Evolutionary conservation across 2,329 filamentous ascomycete species (phyloP), one percentile per base, ranked within the genome.

Genomic region (Ramularia endophylla): DNA sequence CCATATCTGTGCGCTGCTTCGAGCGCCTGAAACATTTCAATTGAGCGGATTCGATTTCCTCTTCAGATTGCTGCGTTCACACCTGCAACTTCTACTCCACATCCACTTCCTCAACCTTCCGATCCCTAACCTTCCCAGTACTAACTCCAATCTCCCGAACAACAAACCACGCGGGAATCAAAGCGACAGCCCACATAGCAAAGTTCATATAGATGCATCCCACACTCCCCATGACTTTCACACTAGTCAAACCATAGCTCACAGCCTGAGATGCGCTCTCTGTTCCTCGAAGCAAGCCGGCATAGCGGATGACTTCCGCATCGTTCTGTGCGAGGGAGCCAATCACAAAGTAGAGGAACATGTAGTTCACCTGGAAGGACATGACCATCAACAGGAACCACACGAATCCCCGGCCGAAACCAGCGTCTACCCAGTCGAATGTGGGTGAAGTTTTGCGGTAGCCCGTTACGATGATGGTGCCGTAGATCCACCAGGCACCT

Each of bases 231-330:
- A 87, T 81, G 5, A 84, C 58, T 0, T 67, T 64, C 8, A 85
- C 51, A 2, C 78, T 80, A 7, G 74, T 76, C 0, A 86, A 61
- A 0, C 83, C 83, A 45, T 87, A 87, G 66, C 80, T 83, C 12
- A 87, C 64, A 5, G 82, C 83, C 57, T 87, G 83, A 65, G 80
- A 82, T 0, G 80, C 83, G 1, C 80, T 85, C 61, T 87, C 83
- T 0, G 80, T 83, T 1, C 80, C 83, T 41, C 83, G 71, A 2
- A 87, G 66, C 9, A 87, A 62, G 0, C 80, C 81, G 0, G 83
- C 75, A 53, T 82, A 80, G 1, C 83, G 74, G 31, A 87, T 75
- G 2, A 86, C 73, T 50, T 87, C 78, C 17, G 73, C 70, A 37
- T 84, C 71, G 5, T 71, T 68, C 4, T 68, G 61, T 1, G 83